phyloP scores from a whole-genome alignment of 768 basidiomycete species.

The Suillus hirtellus region DNA sequence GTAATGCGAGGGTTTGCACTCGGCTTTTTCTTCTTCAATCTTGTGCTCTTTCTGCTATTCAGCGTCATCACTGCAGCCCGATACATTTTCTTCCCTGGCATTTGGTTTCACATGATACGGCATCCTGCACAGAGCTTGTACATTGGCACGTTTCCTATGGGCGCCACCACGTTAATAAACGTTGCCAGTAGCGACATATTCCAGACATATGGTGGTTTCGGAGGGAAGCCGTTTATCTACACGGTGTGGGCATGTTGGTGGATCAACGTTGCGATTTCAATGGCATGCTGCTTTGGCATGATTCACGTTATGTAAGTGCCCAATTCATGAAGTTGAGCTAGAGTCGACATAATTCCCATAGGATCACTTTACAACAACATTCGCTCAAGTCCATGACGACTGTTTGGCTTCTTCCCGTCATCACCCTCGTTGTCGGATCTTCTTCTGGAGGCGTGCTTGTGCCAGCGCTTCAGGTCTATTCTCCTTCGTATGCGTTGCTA shows the following conservation, averaged over 20 bases:
- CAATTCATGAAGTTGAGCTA: conserved; percentile 15
- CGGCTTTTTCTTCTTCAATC: conserved; percentile 60
- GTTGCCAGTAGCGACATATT: conserved; percentile 49
- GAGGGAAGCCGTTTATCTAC: conserved; percentile 53
- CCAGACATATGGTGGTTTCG: conserved; percentile 42
- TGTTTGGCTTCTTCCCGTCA: conserved; percentile 75
- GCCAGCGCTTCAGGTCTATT: conserved; percentile 44
- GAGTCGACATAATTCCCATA: conserved; percentile 27
- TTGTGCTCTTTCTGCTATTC: conserved; percentile 54
- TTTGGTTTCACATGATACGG: conserved; percentile 48
- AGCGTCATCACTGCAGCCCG: conserved; percentile 44
- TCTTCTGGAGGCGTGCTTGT: conserved; percentile 67
- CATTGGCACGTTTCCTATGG: conserved; percentile 57
- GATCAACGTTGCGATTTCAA: conserved; percentile 57
- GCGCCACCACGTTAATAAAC: conserved; percentile 56
- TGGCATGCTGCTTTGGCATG: conserved; percentile 59
- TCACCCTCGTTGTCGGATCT: conserved; percentile 69
- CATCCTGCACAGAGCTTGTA: conserved; percentile 55
- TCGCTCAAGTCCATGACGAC: conserved; percentile 56
- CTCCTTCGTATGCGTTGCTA: conserved; percentile 49
- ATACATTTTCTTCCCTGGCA: conserved; percentile 53
- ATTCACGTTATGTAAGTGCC: conserved; percentile 64
- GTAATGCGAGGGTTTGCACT: conserved; percentile 45
- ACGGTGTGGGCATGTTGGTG: conserved; percentile 70
- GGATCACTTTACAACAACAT: conserved; percentile 60